Conservation (phyloP, 2,329 filamentous ascomycete genomes). For the Botryotinia convoluta region DNA sequence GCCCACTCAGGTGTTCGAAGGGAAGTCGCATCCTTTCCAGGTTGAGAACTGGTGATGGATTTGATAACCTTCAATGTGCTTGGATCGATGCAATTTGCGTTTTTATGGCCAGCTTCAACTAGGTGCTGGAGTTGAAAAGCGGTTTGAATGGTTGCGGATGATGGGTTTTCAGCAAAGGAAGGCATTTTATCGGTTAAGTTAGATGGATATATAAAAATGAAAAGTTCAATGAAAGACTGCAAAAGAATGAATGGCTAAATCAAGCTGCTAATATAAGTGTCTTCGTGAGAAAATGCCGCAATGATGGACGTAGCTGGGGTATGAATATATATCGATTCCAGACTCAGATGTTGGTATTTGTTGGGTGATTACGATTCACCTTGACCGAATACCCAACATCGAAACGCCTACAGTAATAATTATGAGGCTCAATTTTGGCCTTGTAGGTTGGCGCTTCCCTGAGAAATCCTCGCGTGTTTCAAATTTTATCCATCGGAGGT, state of each 20-base stretch:
- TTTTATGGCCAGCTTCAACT: neutral
- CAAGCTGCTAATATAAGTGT: neutral
- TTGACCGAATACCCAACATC: neutral
- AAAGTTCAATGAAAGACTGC: too few relatives aligned
- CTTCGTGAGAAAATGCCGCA: neutral
- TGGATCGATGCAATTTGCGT: neutral
- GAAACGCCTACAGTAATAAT: neutral
- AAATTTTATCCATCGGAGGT: neutral
- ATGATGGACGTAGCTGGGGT: neutral
- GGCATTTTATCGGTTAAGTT: neutral
- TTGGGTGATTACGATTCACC: neutral
- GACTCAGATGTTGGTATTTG: neutral
- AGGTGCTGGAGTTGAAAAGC: conserved; percentile 13
- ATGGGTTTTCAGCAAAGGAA: conserved; percentile 2
- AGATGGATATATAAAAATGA: neutral
- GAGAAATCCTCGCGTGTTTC: neutral
- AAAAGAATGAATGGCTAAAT: neutral
- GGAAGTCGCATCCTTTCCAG: neutral
- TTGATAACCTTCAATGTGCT: neutral
- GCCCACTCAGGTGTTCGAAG: conserved; percentile 7
- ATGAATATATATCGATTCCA: neutral
- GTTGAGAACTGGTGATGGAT: neutral
- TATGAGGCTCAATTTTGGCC: neutral
- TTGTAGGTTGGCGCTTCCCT: neutral
- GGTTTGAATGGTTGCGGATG: neutral